These are phyloP conservation scores for Cryptococcus sp. DNA, from an alignment of 1,284 basidiomycete species.

Conservation along the genomic window DNA sequence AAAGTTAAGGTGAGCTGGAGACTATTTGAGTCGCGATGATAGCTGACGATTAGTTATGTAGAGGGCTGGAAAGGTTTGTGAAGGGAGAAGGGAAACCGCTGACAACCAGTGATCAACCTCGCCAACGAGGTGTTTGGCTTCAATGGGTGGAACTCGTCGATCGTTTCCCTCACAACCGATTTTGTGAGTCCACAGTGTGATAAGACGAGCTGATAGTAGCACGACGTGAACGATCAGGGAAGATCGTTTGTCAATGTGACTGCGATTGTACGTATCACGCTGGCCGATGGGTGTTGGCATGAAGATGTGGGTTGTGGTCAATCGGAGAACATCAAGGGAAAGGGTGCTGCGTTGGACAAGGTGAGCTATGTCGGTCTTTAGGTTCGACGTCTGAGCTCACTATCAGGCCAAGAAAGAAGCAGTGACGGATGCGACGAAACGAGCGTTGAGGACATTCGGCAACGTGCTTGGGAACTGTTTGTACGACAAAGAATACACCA, in stretches of 20 bases:
- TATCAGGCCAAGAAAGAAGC: conserved; percentile 92
- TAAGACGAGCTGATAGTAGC: conserved; percentile 18
- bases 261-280: conserved; percentile 77
- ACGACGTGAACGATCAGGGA: conserved; percentile 62
- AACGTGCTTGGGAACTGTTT: conserved; percentile 92
- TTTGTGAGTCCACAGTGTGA: conserved; percentile 44
- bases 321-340: conserved; percentile 76
- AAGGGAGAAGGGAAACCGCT: neutral
- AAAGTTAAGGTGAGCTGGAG: conserved; percentile 55
- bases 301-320: conserved; percentile 91
- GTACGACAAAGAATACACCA: conserved; percentile 84
- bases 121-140: conserved; percentile 99
- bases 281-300: conserved; percentile 82
- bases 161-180: conserved; percentile 68
- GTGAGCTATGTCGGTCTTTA: conserved; percentile 49
- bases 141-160: conserved; percentile 90
- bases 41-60: conserved; percentile 61
- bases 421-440: conserved; percentile 88
- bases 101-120: conserved; percentile 69
- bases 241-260: conserved; percentile 73
- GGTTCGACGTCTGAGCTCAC: neutral
- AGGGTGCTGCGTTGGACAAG: conserved; percentile 85
- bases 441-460: conserved; percentile 85
- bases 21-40: neutral
- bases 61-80: conserved; percentile 80